These are phyloP conservation scores for Trichoderma harzianum DNA, from an alignment of 2,329 filamentous ascomycete species.

Conservation along the genomic window DNA sequence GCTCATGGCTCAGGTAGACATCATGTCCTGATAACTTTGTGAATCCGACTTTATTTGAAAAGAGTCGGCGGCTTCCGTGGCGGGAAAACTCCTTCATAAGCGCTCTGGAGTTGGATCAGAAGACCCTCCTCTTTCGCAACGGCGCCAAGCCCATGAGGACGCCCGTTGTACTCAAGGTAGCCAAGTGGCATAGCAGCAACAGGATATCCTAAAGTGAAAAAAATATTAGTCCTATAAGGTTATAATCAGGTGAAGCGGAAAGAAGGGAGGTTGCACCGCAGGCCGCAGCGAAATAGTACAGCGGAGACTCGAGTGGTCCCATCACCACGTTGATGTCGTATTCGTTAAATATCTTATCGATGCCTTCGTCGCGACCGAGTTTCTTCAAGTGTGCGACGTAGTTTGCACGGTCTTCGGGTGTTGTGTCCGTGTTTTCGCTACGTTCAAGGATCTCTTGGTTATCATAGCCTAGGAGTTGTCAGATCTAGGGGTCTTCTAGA, in stretches of 20 bases:
- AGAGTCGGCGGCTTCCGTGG: slow-evolving; percentile 1
- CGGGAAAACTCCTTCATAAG: slow-evolving; percentile 17
- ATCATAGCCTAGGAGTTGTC: not conserved
- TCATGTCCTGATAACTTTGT: too few relatives aligned
- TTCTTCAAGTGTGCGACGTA: slow-evolving; percentile 6
- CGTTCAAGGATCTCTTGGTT: not conserved
- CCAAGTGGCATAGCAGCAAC: slow-evolving; percentile 17
- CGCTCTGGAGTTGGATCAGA: slow-evolving; percentile 17
- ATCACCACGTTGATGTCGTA: slow-evolving; percentile 19
- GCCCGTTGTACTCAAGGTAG: slow-evolving; percentile 18
- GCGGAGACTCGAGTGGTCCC: slow-evolving; percentile 11
- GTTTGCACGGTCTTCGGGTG: not conserved
- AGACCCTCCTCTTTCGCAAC: slow-evolving; percentile 18
- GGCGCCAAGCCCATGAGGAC: slow-evolving; percentile 17
- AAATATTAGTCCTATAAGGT: too few relatives aligned
- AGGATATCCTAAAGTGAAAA: slow-evolving; percentile 17
- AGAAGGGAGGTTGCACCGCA: not conserved
- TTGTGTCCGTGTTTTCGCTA: not conserved
- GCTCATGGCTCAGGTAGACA: too few relatives aligned
- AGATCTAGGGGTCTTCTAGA: not conserved
- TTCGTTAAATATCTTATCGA: slow-evolving; percentile 18
- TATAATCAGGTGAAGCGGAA: not conserved
- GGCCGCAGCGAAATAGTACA: not conserved
- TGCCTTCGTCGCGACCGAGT: slow-evolving; percentile 14
- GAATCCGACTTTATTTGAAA: not conserved